A percentile compares a stretch with the other conserved stretches of the same genome.
These are phyloP conservation scores for Gelatoporia subvermispora DNA, from an alignment of 768 basidiomycete genomes.

Conservation along the genomic window DNA sequence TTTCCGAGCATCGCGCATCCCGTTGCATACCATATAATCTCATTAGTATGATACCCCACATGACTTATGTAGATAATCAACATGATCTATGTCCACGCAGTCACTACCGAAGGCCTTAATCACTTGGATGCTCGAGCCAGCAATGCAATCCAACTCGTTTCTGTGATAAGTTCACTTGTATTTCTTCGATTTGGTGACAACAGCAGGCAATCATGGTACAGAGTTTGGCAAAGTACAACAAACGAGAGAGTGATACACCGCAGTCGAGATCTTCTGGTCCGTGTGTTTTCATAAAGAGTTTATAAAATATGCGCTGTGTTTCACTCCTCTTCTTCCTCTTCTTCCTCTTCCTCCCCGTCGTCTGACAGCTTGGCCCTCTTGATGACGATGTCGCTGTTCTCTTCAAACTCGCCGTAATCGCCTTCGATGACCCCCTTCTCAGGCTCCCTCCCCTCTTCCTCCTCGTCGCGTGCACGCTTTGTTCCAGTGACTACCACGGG, in stretches of 20 bases:
- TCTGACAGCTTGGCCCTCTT: constrained; percentile 26
- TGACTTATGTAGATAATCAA: not conserved
- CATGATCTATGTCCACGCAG: too few relatives aligned
- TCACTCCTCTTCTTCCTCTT: constrained; percentile 7
- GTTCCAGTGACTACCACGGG: constrained; percentile 11
- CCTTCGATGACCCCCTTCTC: constrained; percentile 4
- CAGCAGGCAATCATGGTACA: too few relatives aligned
- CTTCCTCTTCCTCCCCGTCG: constrained; percentile 2
- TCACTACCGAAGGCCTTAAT: too few relatives aligned
- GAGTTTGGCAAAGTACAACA: not conserved
- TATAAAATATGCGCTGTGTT: too few relatives aligned
- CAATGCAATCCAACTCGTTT: too few relatives aligned
- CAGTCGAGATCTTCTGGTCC: not conserved
- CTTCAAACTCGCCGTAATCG: constrained; percentile 25
- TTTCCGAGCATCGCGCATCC: not conserved
- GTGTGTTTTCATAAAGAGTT: not conserved
- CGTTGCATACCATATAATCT: not conserved
- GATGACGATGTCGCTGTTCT: constrained; percentile 28
- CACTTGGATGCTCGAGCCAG: too few relatives aligned
- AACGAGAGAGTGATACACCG: not conserved
- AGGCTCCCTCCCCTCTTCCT: constrained; percentile 16
- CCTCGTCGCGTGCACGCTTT: constrained; percentile 19
- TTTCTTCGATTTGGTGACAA: too few relatives aligned
- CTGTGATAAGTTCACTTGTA: too few relatives aligned
- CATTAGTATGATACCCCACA: not conserved